These are phyloP conservation scores for Hyaloscypha hepaticicola DNA, from an alignment of 495 filamentous ascomycete genomes.

Conservation along the genomic window DNA sequence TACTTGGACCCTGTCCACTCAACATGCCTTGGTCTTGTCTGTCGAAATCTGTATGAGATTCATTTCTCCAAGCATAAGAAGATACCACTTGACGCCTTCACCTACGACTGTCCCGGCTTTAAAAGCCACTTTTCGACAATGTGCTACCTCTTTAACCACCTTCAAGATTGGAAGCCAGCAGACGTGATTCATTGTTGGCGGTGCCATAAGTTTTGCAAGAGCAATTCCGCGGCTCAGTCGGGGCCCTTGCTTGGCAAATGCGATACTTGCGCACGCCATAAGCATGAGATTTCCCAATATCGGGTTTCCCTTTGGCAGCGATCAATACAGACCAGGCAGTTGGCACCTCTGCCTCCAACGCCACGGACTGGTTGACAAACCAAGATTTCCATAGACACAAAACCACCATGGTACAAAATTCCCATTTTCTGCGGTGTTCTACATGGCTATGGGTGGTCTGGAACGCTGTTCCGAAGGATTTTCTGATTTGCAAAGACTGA, in stretches of 20 bases:
- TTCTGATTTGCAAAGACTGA: not conserved
- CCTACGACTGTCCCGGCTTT: conserved; percentile 6
- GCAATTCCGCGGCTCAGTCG: not conserved
- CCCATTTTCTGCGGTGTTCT: no score
- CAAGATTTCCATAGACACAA: no score
- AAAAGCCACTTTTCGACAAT: not conserved
- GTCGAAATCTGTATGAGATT: conserved; percentile 1
- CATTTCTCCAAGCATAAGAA: conserved; percentile 4
- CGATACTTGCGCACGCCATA: not conserved
- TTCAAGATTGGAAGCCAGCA: conserved; percentile 1
- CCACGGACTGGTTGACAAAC: no score
- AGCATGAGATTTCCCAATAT: not conserved
- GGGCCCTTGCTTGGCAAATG: not conserved
- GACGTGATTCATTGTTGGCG: conserved; percentile 6
- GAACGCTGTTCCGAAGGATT: no score
- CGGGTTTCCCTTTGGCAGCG: not conserved
- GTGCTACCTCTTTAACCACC: conserved; percentile 9
- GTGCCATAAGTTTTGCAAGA: conserved; percentile 14
- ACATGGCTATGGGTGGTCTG: no score
- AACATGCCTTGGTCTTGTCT: conserved; percentile 7
- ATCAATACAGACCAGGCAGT: not conserved
- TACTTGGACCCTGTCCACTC: conserved; percentile 15
- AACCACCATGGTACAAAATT: no score
- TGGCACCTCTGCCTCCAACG: not conserved
- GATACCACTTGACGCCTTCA: conserved; percentile 10